These are phyloP conservation scores for Penicillium sp. DNA, from an alignment of 2,329 filamentous ascomycete genomes.

Conservation along the genomic window DNA sequence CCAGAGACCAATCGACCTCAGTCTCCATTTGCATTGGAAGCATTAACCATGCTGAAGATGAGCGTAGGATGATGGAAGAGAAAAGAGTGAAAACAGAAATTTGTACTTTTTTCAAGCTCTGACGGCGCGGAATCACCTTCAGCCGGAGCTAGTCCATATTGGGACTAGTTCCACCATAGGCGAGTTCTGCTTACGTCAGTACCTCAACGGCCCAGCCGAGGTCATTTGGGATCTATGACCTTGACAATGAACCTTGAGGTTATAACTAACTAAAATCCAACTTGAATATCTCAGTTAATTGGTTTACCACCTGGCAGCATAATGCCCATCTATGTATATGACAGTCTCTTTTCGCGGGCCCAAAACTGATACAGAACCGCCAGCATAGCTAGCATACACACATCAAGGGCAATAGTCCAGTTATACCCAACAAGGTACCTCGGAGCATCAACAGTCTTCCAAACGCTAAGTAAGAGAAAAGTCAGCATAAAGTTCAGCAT, in stretches of 20 bases:
- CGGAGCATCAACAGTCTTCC: slow-evolving; percentile 29
- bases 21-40: slow-evolving; percentile 11
- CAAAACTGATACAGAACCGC: slow-evolving; percentile 17
- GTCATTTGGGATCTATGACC: not conserved
- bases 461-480: slow-evolving; percentile 12
- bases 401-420: slow-evolving; percentile 28
- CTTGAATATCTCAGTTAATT: not conserved
- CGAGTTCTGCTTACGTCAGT: slow-evolving; percentile 3
- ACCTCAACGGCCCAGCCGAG: not conserved
- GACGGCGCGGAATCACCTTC: slow-evolving; percentile 25
- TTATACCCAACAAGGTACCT: slow-evolving; percentile 28
- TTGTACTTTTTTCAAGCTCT: slow-evolving; percentile 33
- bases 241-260: not conserved
- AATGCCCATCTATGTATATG: not conserved
- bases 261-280: too few species aligned
- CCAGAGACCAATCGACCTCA: not conserved
- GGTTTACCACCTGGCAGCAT: not conserved
- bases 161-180: slow-evolving; percentile 2
- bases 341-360: slow-evolving; percentile 12
- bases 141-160: slow-evolving; percentile 22
- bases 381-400: slow-evolving; percentile 25
- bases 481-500: not conserved
- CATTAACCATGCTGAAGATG: slow-evolving; percentile 19
- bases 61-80: slow-evolving; percentile 17
- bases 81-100: slow-evolving; percentile 22